These are phyloP conservation scores for Cadophora gregata DNA, from an alignment of 2,329 filamentous ascomycete species.

Conservation along the genomic window DNA sequence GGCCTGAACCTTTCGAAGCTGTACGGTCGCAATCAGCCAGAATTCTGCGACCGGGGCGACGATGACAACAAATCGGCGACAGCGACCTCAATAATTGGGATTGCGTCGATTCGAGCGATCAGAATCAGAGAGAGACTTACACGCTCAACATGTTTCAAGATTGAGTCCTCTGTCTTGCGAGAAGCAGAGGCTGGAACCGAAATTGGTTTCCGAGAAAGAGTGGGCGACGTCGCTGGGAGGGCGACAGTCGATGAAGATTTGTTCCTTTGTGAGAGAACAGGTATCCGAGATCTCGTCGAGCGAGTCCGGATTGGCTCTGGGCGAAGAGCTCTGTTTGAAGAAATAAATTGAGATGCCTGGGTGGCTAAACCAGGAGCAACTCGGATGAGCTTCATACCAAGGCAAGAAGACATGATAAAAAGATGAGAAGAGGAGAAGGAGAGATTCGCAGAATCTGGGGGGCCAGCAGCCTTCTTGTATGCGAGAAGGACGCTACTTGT, in stretches of 20 bases:
- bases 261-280: slow-evolving; percentile 16
- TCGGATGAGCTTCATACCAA: background rate
- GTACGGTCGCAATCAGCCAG: slow-evolving; percentile 16
- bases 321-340: slow-evolving; percentile 21
- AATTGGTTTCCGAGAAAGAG: slow-evolving; percentile 7
- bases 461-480: background rate
- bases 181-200: slow-evolving; percentile 17
- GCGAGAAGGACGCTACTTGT: background rate
- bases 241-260: slow-evolving; percentile 17
- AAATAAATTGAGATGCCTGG: background rate
- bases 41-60: slow-evolving; percentile 5
- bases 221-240: slow-evolving; percentile 17
- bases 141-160: slow-evolving; percentile 27
- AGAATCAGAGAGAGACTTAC: slow-evolving; percentile 20
- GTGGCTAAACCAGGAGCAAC: background rate
- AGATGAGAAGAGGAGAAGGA: background rate
- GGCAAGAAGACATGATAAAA: slow-evolving; percentile 1
- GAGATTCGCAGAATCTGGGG: background rate
- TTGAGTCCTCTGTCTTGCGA: slow-evolving; percentile 23
- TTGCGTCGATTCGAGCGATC: background rate
- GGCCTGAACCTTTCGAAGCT: slow-evolving; percentile 24
- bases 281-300: slow-evolving; percentile 11
- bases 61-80: slow-evolving; percentile 4
- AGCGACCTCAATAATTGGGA: background rate
- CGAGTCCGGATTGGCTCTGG: slow-evolving; percentile 16